Percentiles rank a stretch among this genome's conserved stretches.
Evolutionary conservation across 2,329 filamentous ascomycete genomes (phyloP).

Genomic region (Ascochyta pisi): DNA sequence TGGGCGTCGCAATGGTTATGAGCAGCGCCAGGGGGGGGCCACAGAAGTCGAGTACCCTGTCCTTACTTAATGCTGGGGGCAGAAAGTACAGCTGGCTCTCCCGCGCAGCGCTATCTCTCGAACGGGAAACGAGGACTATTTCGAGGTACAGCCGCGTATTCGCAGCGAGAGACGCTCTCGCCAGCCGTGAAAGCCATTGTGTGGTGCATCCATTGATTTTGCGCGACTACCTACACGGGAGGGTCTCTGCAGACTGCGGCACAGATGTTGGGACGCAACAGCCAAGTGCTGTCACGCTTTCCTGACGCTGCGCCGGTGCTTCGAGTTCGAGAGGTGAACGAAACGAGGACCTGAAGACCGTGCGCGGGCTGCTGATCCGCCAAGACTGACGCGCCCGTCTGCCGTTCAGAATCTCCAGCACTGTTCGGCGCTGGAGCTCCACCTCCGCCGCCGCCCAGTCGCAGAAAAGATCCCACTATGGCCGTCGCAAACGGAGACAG

Average conservation of each 20-base stretch:
- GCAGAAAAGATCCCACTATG: slow-evolving; percentile 27
- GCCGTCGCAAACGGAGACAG: slow-evolving; percentile 38
- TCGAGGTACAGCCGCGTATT: slow-evolving; percentile 19
- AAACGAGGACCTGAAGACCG: neutral
- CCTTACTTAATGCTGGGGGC: slow-evolving; percentile 23
- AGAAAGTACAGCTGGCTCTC: slow-evolving; percentile 41
- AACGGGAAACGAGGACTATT: slow-evolving; percentile 35
- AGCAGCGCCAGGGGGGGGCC: slow-evolving; percentile 30
- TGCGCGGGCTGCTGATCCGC: slow-evolving; percentile 19
- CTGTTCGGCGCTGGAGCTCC: slow-evolving; percentile 8
- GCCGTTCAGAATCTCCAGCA: slow-evolving; percentile 11
- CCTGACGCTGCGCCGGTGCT: slow-evolving; percentile 4
- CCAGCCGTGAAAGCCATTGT: neutral
- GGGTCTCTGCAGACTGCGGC: too few relatives aligned
- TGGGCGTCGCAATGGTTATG: slow-evolving; percentile 32
- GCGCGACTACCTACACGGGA: neutral
- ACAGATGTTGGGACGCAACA: neutral
- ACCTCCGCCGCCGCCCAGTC: slow-evolving; percentile 17
- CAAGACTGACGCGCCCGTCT: slow-evolving; percentile 9
- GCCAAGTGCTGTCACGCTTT: neutral
- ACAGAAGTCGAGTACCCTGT: slow-evolving; percentile 36
- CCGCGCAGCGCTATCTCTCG: slow-evolving; percentile 21
- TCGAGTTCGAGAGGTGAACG: slow-evolving; percentile 11
- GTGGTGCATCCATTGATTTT: neutral
- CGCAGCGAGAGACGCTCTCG: neutral